Percentiles rank a stretch among this genome's conserved stretches.
Evolutionary conservation across 2,329 filamentous ascomycete species (phyloP).

Genomic region (Sporothrix brasiliensis): DNA sequence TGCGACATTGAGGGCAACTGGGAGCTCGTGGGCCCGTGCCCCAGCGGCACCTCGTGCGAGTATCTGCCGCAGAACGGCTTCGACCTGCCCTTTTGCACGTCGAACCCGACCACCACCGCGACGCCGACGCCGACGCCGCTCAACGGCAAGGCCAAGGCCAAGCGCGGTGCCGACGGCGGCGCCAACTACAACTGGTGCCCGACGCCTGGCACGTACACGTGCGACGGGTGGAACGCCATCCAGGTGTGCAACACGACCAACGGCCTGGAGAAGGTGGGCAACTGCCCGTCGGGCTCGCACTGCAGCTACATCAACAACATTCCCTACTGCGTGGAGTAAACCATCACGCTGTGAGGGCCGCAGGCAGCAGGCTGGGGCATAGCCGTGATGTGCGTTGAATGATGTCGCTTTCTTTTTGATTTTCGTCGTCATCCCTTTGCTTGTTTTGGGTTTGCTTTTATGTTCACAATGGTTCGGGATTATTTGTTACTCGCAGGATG

Average conservation of each 20-base stretch:
- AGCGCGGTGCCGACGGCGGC: conserved; percentile 34
- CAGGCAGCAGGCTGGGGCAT: not conserved
- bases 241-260: conserved; percentile 39
- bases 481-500: not conserved
- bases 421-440: not conserved
- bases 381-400: not conserved
- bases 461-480: not conserved
- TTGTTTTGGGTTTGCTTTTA: not conserved
- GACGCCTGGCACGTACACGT: conserved; percentile 38
- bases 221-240: conserved; percentile 38
- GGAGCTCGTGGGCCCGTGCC: conserved; percentile 39
- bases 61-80: conserved; percentile 38
- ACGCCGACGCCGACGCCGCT: too few species aligned
- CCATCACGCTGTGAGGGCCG: not conserved
- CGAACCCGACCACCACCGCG: not conserved
- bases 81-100: conserved; percentile 39
- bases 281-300: conserved; percentile 37
- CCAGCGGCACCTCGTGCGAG: conserved; percentile 37
- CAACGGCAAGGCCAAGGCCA: conserved; percentile 30
- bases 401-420: not conserved
- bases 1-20: conserved; percentile 38
- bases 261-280: conserved; percentile 35
- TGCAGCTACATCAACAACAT: conserved; percentile 38
- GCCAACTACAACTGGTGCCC: conserved; percentile 33
- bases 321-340: conserved; percentile 38